Percentiles rank a stretch among this genome's conserved stretches.
These are phyloP conservation scores for Durusdinium trenchii DNA, from an alignment of 73 alveolate species.

Conservation along the genomic window DNA sequence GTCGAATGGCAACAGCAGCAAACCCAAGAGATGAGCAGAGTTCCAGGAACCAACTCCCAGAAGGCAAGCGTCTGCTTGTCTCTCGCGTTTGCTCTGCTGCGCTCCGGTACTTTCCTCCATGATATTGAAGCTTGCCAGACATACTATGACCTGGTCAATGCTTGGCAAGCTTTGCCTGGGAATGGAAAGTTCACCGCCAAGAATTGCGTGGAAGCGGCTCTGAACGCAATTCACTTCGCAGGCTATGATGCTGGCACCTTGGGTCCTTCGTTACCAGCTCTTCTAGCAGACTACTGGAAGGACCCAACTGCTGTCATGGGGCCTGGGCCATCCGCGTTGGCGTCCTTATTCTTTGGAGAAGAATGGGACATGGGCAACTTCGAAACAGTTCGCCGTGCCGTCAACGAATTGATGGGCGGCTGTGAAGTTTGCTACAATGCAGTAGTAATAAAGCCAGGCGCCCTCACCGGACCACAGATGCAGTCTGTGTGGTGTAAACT, in stretches of 20 bases:
- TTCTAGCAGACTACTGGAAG: background rate
- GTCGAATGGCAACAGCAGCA: background rate
- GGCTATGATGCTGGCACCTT: background rate
- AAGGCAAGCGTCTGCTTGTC: conserved; percentile 10
- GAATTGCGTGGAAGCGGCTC: background rate
- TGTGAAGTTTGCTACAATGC: background rate
- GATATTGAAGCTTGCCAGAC: background rate
- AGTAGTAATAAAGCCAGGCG: background rate
- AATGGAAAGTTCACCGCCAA: conserved; percentile 26
- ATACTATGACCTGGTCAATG: background rate
- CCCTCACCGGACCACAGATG: conserved; percentile 29
- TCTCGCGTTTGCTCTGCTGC: background rate
- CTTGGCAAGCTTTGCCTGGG: background rate
- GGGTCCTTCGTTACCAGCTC: background rate
- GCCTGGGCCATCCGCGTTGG: background rate
- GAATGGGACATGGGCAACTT: too few relatives aligned
- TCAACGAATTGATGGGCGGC: background rate
- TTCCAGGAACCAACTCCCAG: background rate
- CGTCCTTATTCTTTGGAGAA: background rate
- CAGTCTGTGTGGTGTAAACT: conserved; percentile 44
- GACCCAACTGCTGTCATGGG: background rate
- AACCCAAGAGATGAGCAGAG: background rate
- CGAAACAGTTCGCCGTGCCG: background rate
- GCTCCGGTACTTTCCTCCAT: too few relatives aligned
- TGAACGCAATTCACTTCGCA: background rate